Base-by-base conservation (phyloP, 2,329 filamentous ascomycete species). In the Xylaria sp. region DNA sequence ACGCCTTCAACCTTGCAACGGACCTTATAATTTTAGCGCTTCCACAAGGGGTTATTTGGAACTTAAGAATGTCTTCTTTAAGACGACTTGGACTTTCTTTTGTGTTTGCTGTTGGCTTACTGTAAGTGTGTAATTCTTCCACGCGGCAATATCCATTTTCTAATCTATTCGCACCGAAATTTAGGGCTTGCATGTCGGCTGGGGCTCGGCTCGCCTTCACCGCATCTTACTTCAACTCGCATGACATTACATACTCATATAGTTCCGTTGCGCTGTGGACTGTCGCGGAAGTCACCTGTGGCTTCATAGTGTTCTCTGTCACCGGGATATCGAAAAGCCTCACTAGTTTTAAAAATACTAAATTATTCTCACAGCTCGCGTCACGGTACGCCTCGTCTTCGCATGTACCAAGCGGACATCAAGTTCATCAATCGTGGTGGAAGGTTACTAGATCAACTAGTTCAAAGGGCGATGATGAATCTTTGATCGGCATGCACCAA, bases 321-420 rank as follows among this genome's bases (percentile, higher is more conserved):
- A 42, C 37, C 3, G 47, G 55, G 5, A 21, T 64, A 25, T 32
- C 60, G 2, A 21, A 69, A 21, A 23, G 25, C 35, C 55, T 21
- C 27, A 48, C 29, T 63, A 66, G 37, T 69, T 71, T 37, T 5
- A 59, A 23, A 16, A 62, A 10, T 47, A 44, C 35, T 13, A 58
- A 27, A 8, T 44, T 18, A 44, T 42, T 58, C 5, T n/a, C 37
- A n/a, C 35, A 35, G 35, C 27, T 44, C 12, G 21, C 23, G 37
- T 44, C 13, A 27, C 54, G 16, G 35, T n/a, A 18, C 23, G n/a
- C 18, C 35, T 29, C 21, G 1, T 18, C 32, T 57, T 42, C 35
- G 9, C 21, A 42, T 27, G 35, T n/a, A n/a, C 54, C 21, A 58
- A 58, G 54, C 23, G 37, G 37, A 44, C 54, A 44, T 21, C 21